These are phyloP conservation scores for Thalia dealbata DNA, from an alignment of 176 grass and related monocot genomes.

Conservation along the genomic window DNA sequence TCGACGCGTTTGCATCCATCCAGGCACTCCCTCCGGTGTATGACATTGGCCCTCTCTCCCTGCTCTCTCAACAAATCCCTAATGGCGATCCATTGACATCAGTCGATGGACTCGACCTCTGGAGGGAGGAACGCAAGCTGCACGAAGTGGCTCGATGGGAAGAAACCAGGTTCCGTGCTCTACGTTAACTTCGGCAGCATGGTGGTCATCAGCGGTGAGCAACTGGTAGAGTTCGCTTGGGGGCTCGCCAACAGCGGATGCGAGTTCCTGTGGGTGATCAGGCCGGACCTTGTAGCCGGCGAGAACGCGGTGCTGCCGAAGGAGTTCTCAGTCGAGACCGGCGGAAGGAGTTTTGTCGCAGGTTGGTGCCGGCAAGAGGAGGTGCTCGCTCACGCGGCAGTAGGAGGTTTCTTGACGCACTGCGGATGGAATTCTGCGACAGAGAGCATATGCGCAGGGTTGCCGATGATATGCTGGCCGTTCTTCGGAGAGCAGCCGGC, in stretches of 20 bases:
- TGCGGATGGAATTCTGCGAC: conserved; percentile 68
- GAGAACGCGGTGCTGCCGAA: conserved; percentile 32
- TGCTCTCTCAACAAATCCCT: conserved; percentile 26
- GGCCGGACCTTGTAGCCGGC: conserved; percentile 51
- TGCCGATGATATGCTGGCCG: conserved; percentile 67
- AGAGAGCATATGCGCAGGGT: conserved; percentile 48
- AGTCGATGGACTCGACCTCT: conserved; percentile 37
- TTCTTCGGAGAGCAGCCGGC: conserved; percentile 58
- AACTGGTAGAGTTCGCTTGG: conserved; percentile 60
- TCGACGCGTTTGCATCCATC: conserved; percentile 30
- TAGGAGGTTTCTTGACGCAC: conserved; percentile 61
- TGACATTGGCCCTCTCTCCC: conserved; percentile 39
- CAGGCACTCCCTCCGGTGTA: conserved; percentile 44
- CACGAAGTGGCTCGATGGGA: conserved; percentile 41
- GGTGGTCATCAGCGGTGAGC: conserved; percentile 31
- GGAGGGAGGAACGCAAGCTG: conserved; percentile 53
- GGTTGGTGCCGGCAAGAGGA: conserved; percentile 60
- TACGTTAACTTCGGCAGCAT: conserved; percentile 92
- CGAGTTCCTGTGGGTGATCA: conserved; percentile 53
- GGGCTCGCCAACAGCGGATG: conserved; percentile 40
- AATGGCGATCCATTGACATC: conserved; percentile 12
- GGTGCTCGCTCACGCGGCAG: conserved; percentile 34
- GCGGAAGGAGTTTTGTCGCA: conserved; percentile 26
- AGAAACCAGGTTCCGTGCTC: conserved; percentile 37
- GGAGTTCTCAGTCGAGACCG: conserved; percentile 32